Percentiles rank a stretch among this genome's conserved stretches.
Evolutionary conservation across 345 rosid species (phyloP).

Genomic region (Populus deltoides): DNA sequence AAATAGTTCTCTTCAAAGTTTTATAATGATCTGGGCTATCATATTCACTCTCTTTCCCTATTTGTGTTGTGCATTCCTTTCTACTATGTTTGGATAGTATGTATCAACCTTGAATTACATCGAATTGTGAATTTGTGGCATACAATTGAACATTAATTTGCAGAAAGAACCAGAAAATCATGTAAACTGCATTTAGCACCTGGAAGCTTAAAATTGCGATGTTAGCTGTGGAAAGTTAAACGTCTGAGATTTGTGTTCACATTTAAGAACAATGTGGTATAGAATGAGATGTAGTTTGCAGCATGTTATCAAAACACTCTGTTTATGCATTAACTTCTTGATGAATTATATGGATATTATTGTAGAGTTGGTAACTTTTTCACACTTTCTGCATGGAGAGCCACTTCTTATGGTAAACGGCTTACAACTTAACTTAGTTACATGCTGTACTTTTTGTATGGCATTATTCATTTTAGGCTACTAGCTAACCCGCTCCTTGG

Average conservation of each 20-base stretch:
- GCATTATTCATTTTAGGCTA: background rate
- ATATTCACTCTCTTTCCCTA: background rate
- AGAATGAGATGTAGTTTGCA: background rate
- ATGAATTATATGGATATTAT: background rate
- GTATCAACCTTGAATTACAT: background rate
- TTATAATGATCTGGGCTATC: background rate
- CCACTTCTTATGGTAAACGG: background rate
- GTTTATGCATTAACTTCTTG: background rate
- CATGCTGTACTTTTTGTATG: background rate
- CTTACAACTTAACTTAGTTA: background rate
- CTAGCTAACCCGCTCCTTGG: background rate
- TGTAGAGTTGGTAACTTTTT: background rate
- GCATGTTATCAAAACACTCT: background rate
- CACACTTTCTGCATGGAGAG: background rate
- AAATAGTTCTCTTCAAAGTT: background rate
- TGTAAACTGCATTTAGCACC: background rate
- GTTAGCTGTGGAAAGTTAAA: background rate
- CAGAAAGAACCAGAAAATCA: background rate
- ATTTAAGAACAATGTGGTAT: background rate
- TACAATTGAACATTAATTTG: background rate
- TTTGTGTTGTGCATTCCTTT: too few species aligned
- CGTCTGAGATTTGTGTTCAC: background rate
- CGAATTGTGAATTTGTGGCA: background rate
- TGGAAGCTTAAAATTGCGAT: background rate
- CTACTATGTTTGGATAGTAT: too few species aligned